Percentiles rank a stretch among this genome's conserved stretches.
phyloP scores from a whole-genome alignment of 345 rosid species.

The Gossypium raimondii region DNA sequence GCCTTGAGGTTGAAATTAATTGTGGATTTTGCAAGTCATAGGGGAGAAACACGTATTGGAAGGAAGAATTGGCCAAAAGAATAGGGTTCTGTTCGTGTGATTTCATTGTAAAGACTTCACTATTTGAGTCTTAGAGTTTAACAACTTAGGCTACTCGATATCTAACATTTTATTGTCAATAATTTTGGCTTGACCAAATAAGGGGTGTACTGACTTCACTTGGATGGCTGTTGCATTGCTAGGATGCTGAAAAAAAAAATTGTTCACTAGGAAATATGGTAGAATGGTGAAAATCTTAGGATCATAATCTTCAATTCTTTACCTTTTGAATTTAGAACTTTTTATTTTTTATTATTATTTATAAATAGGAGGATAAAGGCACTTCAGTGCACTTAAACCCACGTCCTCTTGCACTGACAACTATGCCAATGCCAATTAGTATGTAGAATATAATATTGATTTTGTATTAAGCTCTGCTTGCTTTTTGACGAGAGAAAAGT shows the following conservation, averaged over 20 bases:
- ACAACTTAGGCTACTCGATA: background rate
- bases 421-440: too few relatives aligned
- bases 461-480: background rate
- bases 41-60: background rate
- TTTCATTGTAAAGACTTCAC: background rate
- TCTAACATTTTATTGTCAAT: background rate
- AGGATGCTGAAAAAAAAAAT: background rate
- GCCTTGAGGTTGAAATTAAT: background rate
- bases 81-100: background rate
- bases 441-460: background rate
- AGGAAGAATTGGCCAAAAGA: background rate
- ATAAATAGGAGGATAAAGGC: too few relatives aligned
- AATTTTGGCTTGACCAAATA: background rate
- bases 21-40: background rate
- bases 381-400: too few relatives aligned
- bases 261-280: background rate
- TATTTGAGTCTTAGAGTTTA: conserved; percentile 3
- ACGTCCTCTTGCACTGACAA: too few relatives aligned
- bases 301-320: conserved; percentile 1
- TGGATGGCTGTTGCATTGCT: background rate
- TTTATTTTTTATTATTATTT: too few relatives aligned
- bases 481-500: background rate
- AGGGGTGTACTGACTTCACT: background rate
- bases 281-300: background rate
- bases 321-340: background rate